phyloP scores from a whole-genome alignment of 176 grass and related monocot genomes.

The Carex myosuroides region DNA sequence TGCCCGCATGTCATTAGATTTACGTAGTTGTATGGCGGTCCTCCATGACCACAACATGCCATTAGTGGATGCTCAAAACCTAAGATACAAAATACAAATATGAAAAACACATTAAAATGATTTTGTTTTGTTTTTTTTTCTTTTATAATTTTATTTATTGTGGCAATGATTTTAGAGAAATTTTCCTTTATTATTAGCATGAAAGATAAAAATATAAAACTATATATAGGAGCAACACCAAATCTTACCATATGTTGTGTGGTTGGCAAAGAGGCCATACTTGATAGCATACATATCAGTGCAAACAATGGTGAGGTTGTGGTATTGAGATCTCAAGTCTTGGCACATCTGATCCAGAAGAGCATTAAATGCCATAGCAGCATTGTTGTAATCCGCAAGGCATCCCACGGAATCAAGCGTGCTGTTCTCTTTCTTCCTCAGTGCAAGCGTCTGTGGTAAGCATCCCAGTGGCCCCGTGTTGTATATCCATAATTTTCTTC shows the following conservation, averaged over 20 bases:
- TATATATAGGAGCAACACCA: neutral
- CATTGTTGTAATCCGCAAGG: constrained; percentile 32
- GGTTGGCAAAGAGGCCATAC: constrained; percentile 43
- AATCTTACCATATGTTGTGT: constrained; percentile 31
- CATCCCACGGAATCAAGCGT: constrained; percentile 29
- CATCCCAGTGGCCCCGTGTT: constrained; percentile 43
- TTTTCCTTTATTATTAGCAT: no score
- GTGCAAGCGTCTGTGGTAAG: constrained; percentile 33
- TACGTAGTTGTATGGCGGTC: constrained; percentile 34
- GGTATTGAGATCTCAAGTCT: constrained; percentile 13
- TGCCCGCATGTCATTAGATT: constrained; percentile 11
- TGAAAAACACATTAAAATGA: neutral
- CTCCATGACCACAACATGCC: constrained; percentile 40
- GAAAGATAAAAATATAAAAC: no score
- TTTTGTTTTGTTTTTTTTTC: no score
- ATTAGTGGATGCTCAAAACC: constrained; percentile 38
- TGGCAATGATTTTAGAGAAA: no score
- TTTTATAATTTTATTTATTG: no score
- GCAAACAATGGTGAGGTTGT: constrained; percentile 29
- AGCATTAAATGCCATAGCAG: constrained; percentile 34
- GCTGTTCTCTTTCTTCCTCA: constrained; percentile 4
- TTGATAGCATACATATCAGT: constrained; percentile 51
- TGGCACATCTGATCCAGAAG: constrained; percentile 21
- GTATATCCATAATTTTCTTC: constrained; percentile 39
- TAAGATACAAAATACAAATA: neutral